Conservation (phyloP, 495 filamentous ascomycete species). For the Tuber aestivum region DNA sequence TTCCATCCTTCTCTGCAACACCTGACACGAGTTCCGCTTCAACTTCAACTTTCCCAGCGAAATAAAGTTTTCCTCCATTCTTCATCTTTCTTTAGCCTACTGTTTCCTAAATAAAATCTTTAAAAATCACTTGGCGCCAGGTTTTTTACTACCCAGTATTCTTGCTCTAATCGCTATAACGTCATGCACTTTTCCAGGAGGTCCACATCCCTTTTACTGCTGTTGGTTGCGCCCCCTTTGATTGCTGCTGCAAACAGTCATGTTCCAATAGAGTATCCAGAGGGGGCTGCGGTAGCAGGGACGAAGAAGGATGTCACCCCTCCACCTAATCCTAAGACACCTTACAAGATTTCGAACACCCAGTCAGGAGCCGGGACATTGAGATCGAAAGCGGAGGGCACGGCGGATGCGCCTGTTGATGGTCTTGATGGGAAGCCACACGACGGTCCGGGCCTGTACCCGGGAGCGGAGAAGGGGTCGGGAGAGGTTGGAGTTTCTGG, state of each 20-base stretch:
- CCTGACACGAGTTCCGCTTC: not conserved
- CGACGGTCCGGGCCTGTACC: conserved; percentile 60
- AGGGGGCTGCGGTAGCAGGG: not conserved
- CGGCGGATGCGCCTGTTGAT: conserved; percentile 87
- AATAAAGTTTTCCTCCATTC: not conserved
- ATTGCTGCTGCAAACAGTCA: not conserved
- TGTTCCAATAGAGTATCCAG: conserved; percentile 3
- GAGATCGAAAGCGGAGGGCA: conserved; percentile 47
- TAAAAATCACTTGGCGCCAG: not conserved
- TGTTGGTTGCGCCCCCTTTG: not conserved
- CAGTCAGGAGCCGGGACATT: not conserved
- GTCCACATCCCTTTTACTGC: not conserved
- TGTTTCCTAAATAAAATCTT: not conserved
- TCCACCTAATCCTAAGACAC: not conserved
- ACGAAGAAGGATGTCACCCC: not conserved
- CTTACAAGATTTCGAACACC: not conserved
- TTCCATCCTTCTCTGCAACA: not conserved
- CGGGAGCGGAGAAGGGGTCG: conserved; percentile 40
- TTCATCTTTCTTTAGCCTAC: not conserved
- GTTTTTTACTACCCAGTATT: not conserved
- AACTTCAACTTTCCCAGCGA: not conserved
- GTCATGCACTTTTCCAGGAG: not conserved
- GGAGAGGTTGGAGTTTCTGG: conserved; percentile 40
- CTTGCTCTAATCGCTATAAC: not conserved
- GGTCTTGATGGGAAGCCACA: conserved; percentile 95